phyloP scores from a whole-genome alignment of 2,329 filamentous ascomycete genomes.

The Aureobasidium sp. region DNA sequence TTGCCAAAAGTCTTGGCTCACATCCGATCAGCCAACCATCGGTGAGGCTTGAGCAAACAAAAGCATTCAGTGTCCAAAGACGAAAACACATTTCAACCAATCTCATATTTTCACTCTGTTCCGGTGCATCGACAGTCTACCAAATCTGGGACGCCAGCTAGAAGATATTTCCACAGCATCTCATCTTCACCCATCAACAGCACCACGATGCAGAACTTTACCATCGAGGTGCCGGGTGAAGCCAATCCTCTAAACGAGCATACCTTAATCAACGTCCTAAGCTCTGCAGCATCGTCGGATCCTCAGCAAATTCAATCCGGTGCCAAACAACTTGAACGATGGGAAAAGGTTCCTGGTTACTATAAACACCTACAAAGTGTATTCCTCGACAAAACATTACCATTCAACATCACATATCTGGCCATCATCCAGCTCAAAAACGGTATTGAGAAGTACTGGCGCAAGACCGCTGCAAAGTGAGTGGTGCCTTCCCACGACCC shows the following conservation, averaged over 20 bases:
- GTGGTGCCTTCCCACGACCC: constrained; percentile 3
- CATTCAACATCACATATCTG: constrained; percentile 72
- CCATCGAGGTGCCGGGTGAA: constrained; percentile 70
- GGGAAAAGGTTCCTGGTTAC: constrained; percentile 40
- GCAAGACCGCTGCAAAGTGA: constrained; percentile 64
- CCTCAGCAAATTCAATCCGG: constrained; percentile 42
- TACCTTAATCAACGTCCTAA: constrained; percentile 40
- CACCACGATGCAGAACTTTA: constrained; percentile 18
- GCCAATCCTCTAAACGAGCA: constrained; percentile 50
- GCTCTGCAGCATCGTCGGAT: constrained; percentile 39
- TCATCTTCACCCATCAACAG: not conserved
- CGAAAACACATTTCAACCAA: not conserved
- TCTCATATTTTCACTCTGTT: not conserved
- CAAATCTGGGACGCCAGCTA: too few relatives aligned
- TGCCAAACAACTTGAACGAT: constrained; percentile 43
- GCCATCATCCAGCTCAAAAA: constrained; percentile 94
- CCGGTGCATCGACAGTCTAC: not conserved
- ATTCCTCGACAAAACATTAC: constrained; percentile 71
- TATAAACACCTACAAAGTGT: constrained; percentile 50
- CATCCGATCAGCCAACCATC: not conserved
- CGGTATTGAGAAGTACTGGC: constrained; percentile 92
- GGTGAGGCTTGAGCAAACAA: not conserved
- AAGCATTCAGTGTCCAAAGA: not conserved
- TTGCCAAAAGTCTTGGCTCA: not conserved
- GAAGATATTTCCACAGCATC: not conserved